Evolutionary conservation across 371 early-diverging fungal species (phyloP), one percentile per base, ranked within the genome.

Genomic region (Lichtheimia corymbifera): DNA sequence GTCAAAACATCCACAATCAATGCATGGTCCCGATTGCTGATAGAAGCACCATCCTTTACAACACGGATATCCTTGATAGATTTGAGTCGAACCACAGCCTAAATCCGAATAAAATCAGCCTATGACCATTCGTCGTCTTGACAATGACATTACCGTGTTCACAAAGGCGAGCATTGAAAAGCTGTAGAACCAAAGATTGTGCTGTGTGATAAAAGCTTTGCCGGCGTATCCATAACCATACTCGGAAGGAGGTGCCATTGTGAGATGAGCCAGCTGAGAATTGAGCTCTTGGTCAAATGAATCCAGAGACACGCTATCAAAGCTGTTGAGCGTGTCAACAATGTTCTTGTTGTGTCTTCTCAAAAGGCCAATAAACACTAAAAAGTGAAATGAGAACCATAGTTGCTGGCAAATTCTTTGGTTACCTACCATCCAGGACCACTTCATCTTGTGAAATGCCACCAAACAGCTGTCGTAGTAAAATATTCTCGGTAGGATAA

Each of bases 101-200:
- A 64, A 5, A 28, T 53, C 30, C 15, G 2, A 50, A 5, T 15
- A 35, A 6, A 5, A 18, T 55, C 1, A 42, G 25, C 22, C 42
- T 42, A 35, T 43, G 25, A 3, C n/a, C 5, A 1, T 5, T 18
- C 3, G 11, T 2, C 2, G 11, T 2, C 2, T n/a, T 61, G 15
- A 53, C 27, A 47, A 20, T n/a, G 4, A 25, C 22, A 43, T 42
- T 71, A 77, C 76, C 7, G 79, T 64, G 25, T 73, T 65, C 9
- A 75, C 68, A 25, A 73, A 78, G 4, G 71, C 63, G 53, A 71
- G 65, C 59, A 73, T 42, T 1, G 76, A 62, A 27, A 71, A 73
- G 35, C 77, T 75, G 50, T 77, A 74, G 41, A 80, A 77, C 75
- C 77, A 80, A 24, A 80, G 64, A 6, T 65, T 70, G 2, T 72